Evolutionary conservation across 1,284 basidiomycete species (phyloP), one percentile per base, ranked within the genome.

Genomic region (Sporisorium reilianum): DNA sequence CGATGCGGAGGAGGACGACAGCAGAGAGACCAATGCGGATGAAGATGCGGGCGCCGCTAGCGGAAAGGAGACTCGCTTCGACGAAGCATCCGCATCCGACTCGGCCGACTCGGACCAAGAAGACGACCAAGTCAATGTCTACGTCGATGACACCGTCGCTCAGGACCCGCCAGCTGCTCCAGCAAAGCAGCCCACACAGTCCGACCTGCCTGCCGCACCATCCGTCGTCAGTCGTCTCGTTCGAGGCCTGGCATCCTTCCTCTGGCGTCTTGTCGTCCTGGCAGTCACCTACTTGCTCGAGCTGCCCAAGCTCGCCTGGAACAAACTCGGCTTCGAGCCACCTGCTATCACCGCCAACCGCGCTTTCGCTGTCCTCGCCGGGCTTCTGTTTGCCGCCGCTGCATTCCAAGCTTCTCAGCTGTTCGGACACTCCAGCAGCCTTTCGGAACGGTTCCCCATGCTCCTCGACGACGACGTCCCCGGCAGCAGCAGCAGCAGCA

Each of bases 61-160:
- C 28, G 62, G 75, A n/a, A 74, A 74, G 38, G 71, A 74, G 55
- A 74, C 71, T 9, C 61, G 71, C 20, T 61, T 68, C 11, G 71
- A 74, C 40, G 61, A 44, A 16, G 59, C 45, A 18, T 64, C 61
- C 20, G 56, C 45, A 18, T 64, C 61, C 20, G 56, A 67, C n/a
- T 59, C 60, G 16, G 64, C 59, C 4, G 23, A 30, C 20, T 50
- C 40, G 14, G 32, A 38, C 20, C 32, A 34, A 14, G 22, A 41
- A 1, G 23, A 40, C 3, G 20, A 38, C 18, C 36, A 38, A 16
- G 14, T 3, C 36, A 3, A 38, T 16, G 36, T 38, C 32, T 34
- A 8, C 16, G 36, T 23, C 8, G 23, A 26, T 18, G 30, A n/a
- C 20, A 28, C 26, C 5, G 10, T 18, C 9, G 20, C 22, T 25